Evolutionary conservation across 768 basidiomycete genomes (phyloP).

Genomic region (Lactarius hengduanensis): DNA sequence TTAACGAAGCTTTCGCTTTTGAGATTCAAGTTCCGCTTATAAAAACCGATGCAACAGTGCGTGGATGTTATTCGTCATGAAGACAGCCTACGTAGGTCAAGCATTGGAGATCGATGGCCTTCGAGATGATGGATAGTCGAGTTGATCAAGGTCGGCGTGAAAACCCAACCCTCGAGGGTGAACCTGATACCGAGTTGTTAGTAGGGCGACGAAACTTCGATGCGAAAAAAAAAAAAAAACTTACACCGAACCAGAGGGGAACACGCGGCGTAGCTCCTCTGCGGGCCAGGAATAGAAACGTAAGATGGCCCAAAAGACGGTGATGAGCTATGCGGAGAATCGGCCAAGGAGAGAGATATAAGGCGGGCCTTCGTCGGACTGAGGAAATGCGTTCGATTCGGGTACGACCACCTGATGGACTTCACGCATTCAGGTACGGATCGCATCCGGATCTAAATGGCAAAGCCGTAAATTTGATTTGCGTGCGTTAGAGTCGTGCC

Average conservation of each 20-base stretch:
- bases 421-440: background rate
- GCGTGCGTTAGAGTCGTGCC: background rate
- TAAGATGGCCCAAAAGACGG: background rate
- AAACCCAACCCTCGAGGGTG: background rate
- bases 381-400: background rate
- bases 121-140: background rate
- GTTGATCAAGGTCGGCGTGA: background rate
- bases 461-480: background rate
- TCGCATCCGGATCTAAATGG: background rate
- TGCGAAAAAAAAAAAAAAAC: background rate
- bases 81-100: background rate
- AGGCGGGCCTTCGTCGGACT: background rate
- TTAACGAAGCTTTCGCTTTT: background rate
- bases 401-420: background rate
- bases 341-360: background rate
- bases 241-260: background rate
- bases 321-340: background rate
- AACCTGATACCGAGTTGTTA: background rate
- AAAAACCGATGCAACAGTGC: background rate
- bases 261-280: background rate
- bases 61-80: background rate
- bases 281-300: background rate
- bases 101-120: background rate
- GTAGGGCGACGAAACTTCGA: background rate
- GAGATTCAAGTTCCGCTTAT: background rate